These are phyloP conservation scores for Kwoniella sp. DNA, from an alignment of 768 basidiomycete genomes.

Conservation along the genomic window DNA sequence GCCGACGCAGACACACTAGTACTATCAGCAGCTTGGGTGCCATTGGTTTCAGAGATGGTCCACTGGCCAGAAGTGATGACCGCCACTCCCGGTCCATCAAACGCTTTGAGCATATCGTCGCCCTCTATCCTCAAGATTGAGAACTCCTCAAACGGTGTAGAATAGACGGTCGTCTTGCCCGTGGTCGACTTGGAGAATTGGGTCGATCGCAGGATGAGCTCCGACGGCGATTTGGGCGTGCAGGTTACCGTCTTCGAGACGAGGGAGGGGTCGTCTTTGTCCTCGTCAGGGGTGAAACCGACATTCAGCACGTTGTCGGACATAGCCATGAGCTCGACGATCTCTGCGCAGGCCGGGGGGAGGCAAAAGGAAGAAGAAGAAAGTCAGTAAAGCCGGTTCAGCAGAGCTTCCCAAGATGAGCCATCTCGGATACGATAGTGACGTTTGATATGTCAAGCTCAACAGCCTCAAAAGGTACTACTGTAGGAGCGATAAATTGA, in stretches of 20 bases:
- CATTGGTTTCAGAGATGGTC: slow-evolving; percentile 7
- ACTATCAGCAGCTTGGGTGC: slow-evolving; percentile 1
- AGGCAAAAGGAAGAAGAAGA: too few relatives aligned
- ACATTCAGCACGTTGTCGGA: slow-evolving; percentile 53
- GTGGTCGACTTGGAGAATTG: slow-evolving; percentile 27
- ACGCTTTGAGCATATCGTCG: slow-evolving; percentile 28
- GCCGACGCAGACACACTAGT: not conserved
- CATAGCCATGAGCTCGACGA: slow-evolving; percentile 98
- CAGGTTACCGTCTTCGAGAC: slow-evolving; percentile 39
- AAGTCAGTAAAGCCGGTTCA: too few relatives aligned
- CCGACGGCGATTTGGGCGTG: slow-evolving; percentile 19
- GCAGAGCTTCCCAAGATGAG: too few relatives aligned
- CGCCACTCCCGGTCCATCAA: slow-evolving; percentile 43
- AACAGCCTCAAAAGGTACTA: too few relatives aligned
- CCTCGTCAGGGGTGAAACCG: slow-evolving; percentile 38
- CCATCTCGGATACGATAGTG: too few relatives aligned
- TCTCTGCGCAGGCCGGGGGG: too few relatives aligned
- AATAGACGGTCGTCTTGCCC: slow-evolving; percentile 29
- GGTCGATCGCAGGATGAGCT: slow-evolving; percentile 18
- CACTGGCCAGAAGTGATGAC: slow-evolving; percentile 30
- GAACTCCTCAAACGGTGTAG: slow-evolving; percentile 51
- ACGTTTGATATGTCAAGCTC: too few relatives aligned
- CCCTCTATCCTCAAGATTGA: slow-evolving; percentile 37
- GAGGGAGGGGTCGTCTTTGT: slow-evolving; percentile 40
- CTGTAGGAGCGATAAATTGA: too few relatives aligned